phyloP scores from a whole-genome alignment of 176 grass and related monocot genomes.

The Musa acuminata region DNA sequence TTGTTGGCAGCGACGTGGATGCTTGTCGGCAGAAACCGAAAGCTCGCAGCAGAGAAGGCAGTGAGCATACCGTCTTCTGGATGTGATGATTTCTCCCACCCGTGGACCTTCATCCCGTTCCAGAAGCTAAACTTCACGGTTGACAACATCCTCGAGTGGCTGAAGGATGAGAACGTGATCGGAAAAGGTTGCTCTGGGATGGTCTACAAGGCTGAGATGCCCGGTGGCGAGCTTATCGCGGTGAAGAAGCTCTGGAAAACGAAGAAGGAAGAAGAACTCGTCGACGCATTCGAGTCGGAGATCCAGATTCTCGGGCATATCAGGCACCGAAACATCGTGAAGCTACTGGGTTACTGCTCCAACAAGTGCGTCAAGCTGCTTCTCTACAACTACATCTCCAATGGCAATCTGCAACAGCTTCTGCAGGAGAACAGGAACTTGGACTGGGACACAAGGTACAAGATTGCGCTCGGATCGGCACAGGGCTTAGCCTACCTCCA shows the following conservation, averaged over 20 bases:
- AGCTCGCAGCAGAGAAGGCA: constrained; percentile 27
- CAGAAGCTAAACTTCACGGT: constrained; percentile 80
- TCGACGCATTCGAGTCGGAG: constrained; percentile 53
- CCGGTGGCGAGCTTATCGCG: constrained; percentile 57
- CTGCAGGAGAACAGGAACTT: constrained; percentile 60
- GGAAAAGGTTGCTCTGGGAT: constrained; percentile 87
- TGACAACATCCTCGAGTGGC: constrained; percentile 57
- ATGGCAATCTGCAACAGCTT: constrained; percentile 77
- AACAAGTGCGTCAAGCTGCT: constrained; percentile 82
- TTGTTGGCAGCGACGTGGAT: constrained; percentile 50
- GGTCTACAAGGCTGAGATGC: constrained; percentile 87
- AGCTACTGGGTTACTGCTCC: constrained; percentile 76
- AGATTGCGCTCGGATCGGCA: constrained; percentile 55
- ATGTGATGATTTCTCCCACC: constrained; percentile 68
- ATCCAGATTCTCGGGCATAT: constrained; percentile 90
- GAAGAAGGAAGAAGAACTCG: constrained; percentile 45
- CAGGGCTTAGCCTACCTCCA: constrained; percentile 87
- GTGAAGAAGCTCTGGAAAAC: constrained; percentile 95
- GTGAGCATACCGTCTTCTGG: constrained; percentile 34
- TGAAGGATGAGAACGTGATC: constrained; percentile 79
- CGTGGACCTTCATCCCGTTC: constrained; percentile 73
- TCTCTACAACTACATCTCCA: constrained; percentile 86
- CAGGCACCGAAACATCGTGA: constrained; percentile 94
- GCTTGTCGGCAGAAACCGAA: constrained; percentile 53
- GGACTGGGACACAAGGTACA: constrained; percentile 85